Percentiles rank a stretch among this genome's conserved stretches.
phyloP scores from a whole-genome alignment of 1,139 yeast species.

The Scheffersomyces insectosa region DNA sequence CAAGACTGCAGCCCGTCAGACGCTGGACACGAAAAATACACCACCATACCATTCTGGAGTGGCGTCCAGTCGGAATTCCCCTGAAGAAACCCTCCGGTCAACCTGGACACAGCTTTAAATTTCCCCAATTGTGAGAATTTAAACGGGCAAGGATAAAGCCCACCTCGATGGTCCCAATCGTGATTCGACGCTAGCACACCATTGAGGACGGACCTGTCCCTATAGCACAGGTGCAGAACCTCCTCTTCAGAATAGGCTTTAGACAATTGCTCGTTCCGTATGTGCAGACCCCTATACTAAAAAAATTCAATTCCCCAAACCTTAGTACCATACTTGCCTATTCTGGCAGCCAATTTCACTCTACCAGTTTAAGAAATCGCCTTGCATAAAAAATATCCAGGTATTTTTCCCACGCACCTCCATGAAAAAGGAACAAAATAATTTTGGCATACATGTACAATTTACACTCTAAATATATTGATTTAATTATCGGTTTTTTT shows the following conservation, averaged over 20 bases:
- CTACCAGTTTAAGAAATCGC: background rate
- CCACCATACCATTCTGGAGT: too few relatives aligned
- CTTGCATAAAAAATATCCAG: too few relatives aligned
- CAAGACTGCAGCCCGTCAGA: too few relatives aligned
- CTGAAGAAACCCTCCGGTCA: too few relatives aligned
- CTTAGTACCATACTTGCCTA: constrained; percentile 1
- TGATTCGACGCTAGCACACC: too few relatives aligned
- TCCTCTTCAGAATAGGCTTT: background rate
- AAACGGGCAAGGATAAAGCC: too few relatives aligned
- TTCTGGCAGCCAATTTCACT: constrained; percentile 6
- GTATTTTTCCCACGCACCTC: background rate
- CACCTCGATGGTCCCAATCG: too few relatives aligned
- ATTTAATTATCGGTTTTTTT: background rate
- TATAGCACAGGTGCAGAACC: background rate
- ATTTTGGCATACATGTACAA: constrained; percentile 1
- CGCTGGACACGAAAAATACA: too few relatives aligned
- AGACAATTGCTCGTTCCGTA: background rate
- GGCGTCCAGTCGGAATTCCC: too few relatives aligned
- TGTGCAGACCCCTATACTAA: background rate
- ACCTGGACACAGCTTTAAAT: too few relatives aligned
- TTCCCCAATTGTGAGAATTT: too few relatives aligned
- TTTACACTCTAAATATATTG: background rate
- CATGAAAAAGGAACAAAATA: background rate
- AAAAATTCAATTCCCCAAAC: too few relatives aligned
- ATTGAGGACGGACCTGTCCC: background rate